These are phyloP conservation scores for Porcisia deanei DNA, from an alignment of 208 protist genomes.

Conservation along the genomic window DNA sequence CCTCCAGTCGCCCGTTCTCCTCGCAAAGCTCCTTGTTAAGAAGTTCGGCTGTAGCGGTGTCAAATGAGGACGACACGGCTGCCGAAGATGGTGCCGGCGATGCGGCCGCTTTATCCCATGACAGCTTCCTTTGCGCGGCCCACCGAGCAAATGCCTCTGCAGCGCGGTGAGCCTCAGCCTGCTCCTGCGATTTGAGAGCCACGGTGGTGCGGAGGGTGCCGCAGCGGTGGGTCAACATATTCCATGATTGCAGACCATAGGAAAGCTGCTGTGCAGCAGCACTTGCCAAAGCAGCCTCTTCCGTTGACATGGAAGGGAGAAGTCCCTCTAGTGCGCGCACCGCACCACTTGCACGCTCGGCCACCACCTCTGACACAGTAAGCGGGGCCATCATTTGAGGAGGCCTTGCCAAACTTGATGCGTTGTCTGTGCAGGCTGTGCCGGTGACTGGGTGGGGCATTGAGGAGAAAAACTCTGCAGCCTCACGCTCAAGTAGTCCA, in stretches of 20 bases:
- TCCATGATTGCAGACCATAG: constrained; percentile 24
- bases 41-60: constrained; percentile 21
- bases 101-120: background rate
- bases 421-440: background rate
- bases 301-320: constrained; percentile 28
- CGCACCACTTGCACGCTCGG: constrained; percentile 12
- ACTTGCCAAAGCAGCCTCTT: constrained; percentile 33
- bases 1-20: constrained; percentile 33
- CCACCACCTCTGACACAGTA: background rate
- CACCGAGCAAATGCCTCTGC: constrained; percentile 19
- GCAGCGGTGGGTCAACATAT: constrained; percentile 4
- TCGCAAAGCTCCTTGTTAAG: constrained; percentile 33
- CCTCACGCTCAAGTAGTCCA: constrained; percentile 15
- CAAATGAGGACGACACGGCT: constrained; percentile 10
- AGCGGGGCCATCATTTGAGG: background rate
- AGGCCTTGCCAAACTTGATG: background rate
- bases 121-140: constrained; percentile 8
- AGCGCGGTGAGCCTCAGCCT: constrained; percentile 20
- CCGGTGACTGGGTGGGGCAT: background rate
- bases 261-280: constrained; percentile 25
- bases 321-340: constrained; percentile 17
- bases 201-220: constrained; percentile 18
- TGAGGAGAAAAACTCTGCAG: background rate
- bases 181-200: constrained; percentile 20
- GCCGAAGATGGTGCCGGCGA: constrained; percentile 4